These are phyloP conservation scores for Xylaria telfairii DNA, from an alignment of 495 filamentous ascomycete species.

Conservation along the genomic window DNA sequence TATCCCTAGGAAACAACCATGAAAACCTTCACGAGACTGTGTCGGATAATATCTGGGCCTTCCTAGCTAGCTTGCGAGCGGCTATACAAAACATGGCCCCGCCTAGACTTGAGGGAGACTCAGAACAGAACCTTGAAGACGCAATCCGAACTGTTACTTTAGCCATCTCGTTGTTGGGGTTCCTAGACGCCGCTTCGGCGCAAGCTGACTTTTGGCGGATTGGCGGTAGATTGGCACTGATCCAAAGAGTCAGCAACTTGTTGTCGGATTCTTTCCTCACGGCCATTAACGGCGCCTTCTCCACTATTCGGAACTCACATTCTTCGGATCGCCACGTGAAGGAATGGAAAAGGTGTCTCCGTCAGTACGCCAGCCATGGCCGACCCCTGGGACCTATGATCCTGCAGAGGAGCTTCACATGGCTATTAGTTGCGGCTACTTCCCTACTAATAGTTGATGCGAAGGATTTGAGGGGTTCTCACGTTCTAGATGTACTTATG, in stretches of 20 bases:
- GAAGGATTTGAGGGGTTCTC: conserved; percentile 61
- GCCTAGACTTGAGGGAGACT: conserved; percentile 56
- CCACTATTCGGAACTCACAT: conserved; percentile 74
- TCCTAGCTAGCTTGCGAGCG: conserved; percentile 69
- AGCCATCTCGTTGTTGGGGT: conserved; percentile 82
- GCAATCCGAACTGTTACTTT: conserved; percentile 72
- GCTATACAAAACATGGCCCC: conserved; percentile 43
- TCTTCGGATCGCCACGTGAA: conserved; percentile 55
- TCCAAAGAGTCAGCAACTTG: conserved; percentile 70
- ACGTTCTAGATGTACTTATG: conserved; percentile 81
- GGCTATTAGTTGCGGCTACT: conserved; percentile 79
- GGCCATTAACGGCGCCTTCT: conserved; percentile 84
- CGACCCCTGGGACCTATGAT: conserved; percentile 92
- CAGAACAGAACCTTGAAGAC: conserved; percentile 64
- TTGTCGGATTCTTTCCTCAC: conserved; percentile 84
- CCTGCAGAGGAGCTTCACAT: conserved; percentile 83
- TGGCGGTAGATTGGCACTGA: conserved; percentile 70
- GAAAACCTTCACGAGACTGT: conserved; percentile 66
- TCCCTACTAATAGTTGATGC: conserved; percentile 70
- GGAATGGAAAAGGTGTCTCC: conserved; percentile 83
- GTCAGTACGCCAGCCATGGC: conserved; percentile 79
- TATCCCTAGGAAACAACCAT: conserved; percentile 76
- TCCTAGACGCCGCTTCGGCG: conserved; percentile 78
- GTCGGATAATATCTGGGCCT: conserved; percentile 65
- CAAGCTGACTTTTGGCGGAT: conserved; percentile 80